Evolutionary conservation across 2,329 filamentous ascomycete genomes (phyloP), one percentile per base, ranked within the genome.

Genomic region (Ophiosphaerella korrae): DNA sequence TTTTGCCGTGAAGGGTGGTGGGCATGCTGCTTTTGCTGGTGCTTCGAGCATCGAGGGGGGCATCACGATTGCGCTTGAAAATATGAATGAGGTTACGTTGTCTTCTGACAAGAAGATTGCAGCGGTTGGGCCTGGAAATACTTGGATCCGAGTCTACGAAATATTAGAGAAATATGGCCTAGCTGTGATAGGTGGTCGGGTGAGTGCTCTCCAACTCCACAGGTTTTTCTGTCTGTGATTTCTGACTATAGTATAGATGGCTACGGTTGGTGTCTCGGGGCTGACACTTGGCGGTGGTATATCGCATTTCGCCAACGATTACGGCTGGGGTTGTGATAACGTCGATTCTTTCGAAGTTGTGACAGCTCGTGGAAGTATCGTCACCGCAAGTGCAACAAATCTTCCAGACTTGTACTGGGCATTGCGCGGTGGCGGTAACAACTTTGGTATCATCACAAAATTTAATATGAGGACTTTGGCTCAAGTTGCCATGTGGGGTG

Each of bases 1-100:
- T 73, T 77, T 77, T 46, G 74, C 75, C 4, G 68, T 79, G 3
- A 76, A 75, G 46, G 71, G 74, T 23, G 61, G 60, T 5, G 63
- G 66, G 2, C 67, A 69, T 48, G 58, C 62, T 40, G 58, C 62
- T 2, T 63, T 61, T 29, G 60, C 60, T 21, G 69, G 67, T 8
- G 53, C 58, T 9, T 70, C 68, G 1, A 71, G 64, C 41, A 71
- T 71, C 23, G 56, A 70, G 8, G 61, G 57, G 26, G 70, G 70
- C 12, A 65, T 73, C 7, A 72, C 68, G 1, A 53, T 72, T 24
- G 58, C 64, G 18, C 24, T 73, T 36, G 53, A 66, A 26, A 60
- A 57, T 7, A 26, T 72, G 29, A 65, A 68, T 21, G 29, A 58
- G 7, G 58, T 68, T 8, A 54, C 44, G 7, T 36, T 68, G 3